These are phyloP conservation scores for Leucaena leucocephala DNA, from an alignment of 306 rosid species.

Conservation along the genomic window DNA sequence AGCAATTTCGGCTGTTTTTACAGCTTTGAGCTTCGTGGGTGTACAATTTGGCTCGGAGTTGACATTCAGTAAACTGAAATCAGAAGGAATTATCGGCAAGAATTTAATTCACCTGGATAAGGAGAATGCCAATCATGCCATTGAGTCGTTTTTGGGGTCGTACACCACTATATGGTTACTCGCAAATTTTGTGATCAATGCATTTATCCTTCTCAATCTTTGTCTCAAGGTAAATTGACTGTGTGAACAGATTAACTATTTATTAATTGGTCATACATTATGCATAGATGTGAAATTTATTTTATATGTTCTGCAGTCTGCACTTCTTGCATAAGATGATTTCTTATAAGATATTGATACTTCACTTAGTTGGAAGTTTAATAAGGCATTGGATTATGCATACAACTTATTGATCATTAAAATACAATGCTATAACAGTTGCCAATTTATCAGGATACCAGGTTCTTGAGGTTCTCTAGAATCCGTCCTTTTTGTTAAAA, in stretches of 20 bases:
- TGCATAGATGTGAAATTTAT: conserved; percentile 30
- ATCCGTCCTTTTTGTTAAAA: neutral
- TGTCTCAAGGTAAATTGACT: conserved; percentile 74
- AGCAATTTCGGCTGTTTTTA: conserved; percentile 64
- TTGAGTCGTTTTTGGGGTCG: conserved; percentile 68
- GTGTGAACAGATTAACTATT: conserved; percentile 13
- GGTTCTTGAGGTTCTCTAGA: neutral
- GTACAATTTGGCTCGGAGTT: conserved; percentile 78
- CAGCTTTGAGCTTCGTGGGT: conserved; percentile 73
- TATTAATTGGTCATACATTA: conserved; percentile 19
- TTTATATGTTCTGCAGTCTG: neutral
- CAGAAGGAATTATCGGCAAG: conserved; percentile 64
- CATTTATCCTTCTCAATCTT: conserved; percentile 73
- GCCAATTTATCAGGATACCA: neutral
- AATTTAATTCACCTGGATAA: conserved; percentile 53
- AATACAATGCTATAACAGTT: neutral
- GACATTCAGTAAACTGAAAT: conserved; percentile 57
- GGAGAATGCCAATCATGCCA: conserved; percentile 57
- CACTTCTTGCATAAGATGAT: neutral
- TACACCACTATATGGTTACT: conserved; percentile 69
- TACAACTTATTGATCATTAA: neutral
- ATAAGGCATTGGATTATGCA: neutral
- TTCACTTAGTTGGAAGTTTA: neutral
- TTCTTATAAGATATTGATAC: neutral
- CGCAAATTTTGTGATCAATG: conserved; percentile 74